Conservation (phyloP, 495 filamentous ascomycete species). For the Lasiosphaeris hirsuta region DNA sequence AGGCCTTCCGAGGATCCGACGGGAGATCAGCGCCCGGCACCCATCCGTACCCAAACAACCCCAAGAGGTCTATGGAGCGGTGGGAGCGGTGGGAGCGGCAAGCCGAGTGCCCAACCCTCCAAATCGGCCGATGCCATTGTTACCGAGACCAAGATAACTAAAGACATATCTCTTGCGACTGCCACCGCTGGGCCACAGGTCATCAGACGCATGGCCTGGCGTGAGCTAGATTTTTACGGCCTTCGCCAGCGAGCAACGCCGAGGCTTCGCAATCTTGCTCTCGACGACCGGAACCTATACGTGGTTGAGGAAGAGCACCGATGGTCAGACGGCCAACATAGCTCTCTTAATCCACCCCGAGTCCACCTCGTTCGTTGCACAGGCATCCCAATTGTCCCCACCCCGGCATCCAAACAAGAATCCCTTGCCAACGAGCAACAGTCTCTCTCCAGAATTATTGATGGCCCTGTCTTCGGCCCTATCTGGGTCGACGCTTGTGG, state of each 20-base stretch:
- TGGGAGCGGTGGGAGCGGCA: slow-evolving; percentile 16
- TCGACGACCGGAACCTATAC: slow-evolving; percentile 52
- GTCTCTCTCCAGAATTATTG: slow-evolving; percentile 11
- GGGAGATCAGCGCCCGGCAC: slow-evolving; percentile 35
- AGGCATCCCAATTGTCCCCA: slow-evolving; percentile 50
- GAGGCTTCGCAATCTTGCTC: slow-evolving; percentile 48
- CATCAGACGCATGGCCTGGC: slow-evolving; percentile 54
- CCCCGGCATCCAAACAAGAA: not conserved
- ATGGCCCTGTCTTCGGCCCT: slow-evolving; percentile 45
- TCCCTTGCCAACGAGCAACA: not conserved
- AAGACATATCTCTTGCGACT: slow-evolving; percentile 9
- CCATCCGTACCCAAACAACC: slow-evolving; percentile 12
- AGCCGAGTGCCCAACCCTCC: not conserved
- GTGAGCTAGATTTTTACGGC: slow-evolving; percentile 54
- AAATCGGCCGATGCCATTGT: not conserved
- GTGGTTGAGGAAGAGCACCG: slow-evolving; percentile 48
- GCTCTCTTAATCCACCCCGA: slow-evolving; percentile 36
- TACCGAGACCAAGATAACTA: not conserved
- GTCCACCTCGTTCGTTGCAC: slow-evolving; percentile 47
- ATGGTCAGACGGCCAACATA: slow-evolving; percentile 46
- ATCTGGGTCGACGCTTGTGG: slow-evolving; percentile 48
- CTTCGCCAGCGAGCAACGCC: slow-evolving; percentile 58
- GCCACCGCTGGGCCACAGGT: slow-evolving; percentile 44
- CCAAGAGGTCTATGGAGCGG: slow-evolving; percentile 29
- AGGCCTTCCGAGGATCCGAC: slow-evolving; percentile 54